Percentiles rank a stretch among this genome's conserved stretches.
phyloP scores from a whole-genome alignment of 2,329 filamentous ascomycete genomes.

The Parafenestella ontariensis region DNA sequence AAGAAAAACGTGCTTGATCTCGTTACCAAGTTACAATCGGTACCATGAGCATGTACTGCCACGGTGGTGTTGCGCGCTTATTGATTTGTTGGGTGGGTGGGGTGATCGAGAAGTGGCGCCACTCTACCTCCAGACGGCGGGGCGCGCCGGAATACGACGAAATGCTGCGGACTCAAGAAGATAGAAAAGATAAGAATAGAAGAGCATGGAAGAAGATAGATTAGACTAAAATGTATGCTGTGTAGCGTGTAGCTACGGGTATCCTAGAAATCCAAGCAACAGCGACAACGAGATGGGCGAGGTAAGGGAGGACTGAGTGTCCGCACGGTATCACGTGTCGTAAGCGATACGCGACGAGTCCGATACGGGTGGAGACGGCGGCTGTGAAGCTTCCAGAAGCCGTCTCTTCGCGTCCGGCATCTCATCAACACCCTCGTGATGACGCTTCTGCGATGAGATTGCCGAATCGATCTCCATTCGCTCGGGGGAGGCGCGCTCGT shows the following conservation, averaged over 20 bases:
- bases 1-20: neutral
- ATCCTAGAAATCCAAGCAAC: neutral
- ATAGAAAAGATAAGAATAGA: too few species aligned
- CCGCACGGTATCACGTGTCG: neutral
- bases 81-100: constrained; percentile 5
- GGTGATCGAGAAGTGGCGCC: constrained; percentile 9
- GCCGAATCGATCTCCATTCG: constrained; percentile 3
- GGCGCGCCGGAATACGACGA: neutral
- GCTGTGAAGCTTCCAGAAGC: constrained; percentile 22
- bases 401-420: constrained; percentile 27
- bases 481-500: constrained; percentile 8
- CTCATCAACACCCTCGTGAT: constrained; percentile 18
- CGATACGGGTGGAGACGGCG: constrained; percentile 37
- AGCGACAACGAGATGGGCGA: neutral
- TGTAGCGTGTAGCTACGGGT: neutral
- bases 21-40: neutral
- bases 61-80: neutral
- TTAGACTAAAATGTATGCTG: neutral
- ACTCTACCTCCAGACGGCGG: neutral
- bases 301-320: too few species aligned
- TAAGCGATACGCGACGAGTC: constrained; percentile 19
- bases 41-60: neutral
- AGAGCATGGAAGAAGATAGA: too few species aligned
- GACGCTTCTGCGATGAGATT: constrained; percentile 25
- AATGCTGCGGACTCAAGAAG: neutral